Conservation (phyloP, 257 asterid genomes). For the Primulina eburnea region DNA sequence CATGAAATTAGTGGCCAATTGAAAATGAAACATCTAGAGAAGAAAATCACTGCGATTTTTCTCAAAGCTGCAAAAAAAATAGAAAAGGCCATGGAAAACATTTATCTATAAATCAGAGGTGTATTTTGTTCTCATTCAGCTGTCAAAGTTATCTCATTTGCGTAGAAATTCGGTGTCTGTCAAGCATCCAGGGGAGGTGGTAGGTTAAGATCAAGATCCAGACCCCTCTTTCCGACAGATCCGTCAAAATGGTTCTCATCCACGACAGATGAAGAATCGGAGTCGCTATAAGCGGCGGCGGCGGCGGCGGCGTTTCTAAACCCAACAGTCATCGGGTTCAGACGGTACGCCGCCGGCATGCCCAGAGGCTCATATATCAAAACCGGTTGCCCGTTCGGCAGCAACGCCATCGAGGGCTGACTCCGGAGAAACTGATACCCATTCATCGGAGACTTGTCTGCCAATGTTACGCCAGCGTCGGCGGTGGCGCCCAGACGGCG, state of each 20-base stretch:
- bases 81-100: not conserved
- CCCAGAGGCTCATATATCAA: conserved; percentile 35
- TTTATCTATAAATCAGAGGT: conserved; percentile 44
- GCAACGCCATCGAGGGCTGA: conserved; percentile 57
- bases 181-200: conserved; percentile 68
- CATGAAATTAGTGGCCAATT: conserved; percentile 25
- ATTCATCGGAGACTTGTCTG: conserved; percentile 11
- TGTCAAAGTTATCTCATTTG: not conserved
- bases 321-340: conserved; percentile 19
- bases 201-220: conserved; percentile 75
- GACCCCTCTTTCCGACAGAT: conserved; percentile 39
- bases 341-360: conserved; percentile 31
- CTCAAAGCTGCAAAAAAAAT: conserved; percentile 37
- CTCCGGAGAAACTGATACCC: conserved; percentile 39
- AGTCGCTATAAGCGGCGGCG: conserved; percentile 44
- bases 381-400: conserved; percentile 63
- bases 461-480: conserved; percentile 22
- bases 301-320: conserved; percentile 29
- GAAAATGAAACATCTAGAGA: conserved; percentile 41
- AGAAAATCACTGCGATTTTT: not conserved
- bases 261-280: conserved; percentile 80
- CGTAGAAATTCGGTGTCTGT: not conserved
- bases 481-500: conserved; percentile 56
- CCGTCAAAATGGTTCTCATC: conserved; percentile 58
- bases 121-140: conserved; percentile 24